These are phyloP conservation scores for Osmanthus fragrans DNA, from an alignment of 257 asterid genomes.

Conservation along the genomic window DNA sequence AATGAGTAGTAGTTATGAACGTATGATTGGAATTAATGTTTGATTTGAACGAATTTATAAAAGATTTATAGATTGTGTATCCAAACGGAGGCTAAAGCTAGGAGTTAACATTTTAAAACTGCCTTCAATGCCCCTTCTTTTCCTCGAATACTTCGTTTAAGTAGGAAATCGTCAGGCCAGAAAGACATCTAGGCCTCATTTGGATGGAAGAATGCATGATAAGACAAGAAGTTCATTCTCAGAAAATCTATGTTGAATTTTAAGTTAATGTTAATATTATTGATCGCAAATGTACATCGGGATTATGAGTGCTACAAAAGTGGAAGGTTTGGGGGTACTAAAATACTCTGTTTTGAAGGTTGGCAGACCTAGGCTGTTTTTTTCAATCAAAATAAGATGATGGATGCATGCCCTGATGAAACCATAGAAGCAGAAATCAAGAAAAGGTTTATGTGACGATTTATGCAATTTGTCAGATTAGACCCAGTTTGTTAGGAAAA, in stretches of 20 bases:
- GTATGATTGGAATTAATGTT: too few species aligned
- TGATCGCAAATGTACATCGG: neutral
- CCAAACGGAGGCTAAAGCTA: neutral
- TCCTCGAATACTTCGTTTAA: neutral
- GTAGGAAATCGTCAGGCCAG: conserved; percentile 14
- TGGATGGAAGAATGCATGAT: neutral
- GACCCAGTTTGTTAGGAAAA: neutral
- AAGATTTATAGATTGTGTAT: too few species aligned
- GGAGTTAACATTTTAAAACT: neutral
- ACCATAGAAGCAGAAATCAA: neutral
- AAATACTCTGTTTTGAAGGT: neutral
- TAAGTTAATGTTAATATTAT: neutral
- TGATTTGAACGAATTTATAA: too few species aligned
- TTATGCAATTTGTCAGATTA: neutral
- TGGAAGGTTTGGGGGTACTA: neutral
- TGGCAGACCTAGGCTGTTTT: neutral
- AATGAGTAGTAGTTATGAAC: too few species aligned
- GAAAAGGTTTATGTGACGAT: neutral
- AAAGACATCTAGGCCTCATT: neutral
- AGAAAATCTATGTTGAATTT: neutral
- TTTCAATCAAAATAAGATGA: neutral
- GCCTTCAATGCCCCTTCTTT: neutral
- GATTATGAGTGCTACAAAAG: neutral
- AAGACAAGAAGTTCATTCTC: neutral
- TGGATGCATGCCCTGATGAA: neutral